phyloP scores from a whole-genome alignment of 768 basidiomycete species.

The Amanita pallidorosea region DNA sequence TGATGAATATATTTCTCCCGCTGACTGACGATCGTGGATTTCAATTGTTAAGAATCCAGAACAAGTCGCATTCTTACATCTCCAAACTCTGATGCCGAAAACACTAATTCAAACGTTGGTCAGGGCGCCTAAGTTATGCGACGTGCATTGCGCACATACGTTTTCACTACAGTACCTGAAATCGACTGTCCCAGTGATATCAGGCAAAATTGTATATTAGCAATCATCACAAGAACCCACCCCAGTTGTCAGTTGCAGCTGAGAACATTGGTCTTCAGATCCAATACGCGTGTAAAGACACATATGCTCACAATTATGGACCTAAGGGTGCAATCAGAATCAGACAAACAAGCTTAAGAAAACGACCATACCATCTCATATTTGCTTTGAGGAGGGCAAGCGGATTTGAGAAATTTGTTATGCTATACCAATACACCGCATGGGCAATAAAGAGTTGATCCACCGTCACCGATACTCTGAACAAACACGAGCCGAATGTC shows the following conservation, averaged over 20 bases:
- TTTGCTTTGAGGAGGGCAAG: conserved; percentile 22
- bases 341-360: neutral
- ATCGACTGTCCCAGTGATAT: conserved; percentile 27
- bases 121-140: neutral
- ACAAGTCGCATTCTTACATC: conserved; percentile 31
- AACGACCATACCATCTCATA: conserved; percentile 30
- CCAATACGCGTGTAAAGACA: neutral
- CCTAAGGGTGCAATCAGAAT: conserved; percentile 20
- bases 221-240: conserved; percentile 14
- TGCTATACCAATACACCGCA: conserved; percentile 42
- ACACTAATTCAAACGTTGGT: conserved; percentile 21
- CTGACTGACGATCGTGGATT: conserved; percentile 32
- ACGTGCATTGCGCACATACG: conserved; percentile 10
- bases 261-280: neutral
- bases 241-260: conserved; percentile 39
- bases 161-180: conserved; percentile 49
- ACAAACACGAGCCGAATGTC: neutral
- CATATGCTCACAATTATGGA: conserved; percentile 34
- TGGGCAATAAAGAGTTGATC: conserved; percentile 52
- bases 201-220: neutral
- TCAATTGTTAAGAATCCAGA: neutral
- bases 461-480: conserved; percentile 38
- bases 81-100: conserved; percentile 53
- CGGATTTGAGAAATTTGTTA: conserved; percentile 32
- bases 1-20: conserved; percentile 43